Evolutionary conservation across 768 basidiomycete species (phyloP).

Genomic region (Lactifluus rugatus): DNA sequence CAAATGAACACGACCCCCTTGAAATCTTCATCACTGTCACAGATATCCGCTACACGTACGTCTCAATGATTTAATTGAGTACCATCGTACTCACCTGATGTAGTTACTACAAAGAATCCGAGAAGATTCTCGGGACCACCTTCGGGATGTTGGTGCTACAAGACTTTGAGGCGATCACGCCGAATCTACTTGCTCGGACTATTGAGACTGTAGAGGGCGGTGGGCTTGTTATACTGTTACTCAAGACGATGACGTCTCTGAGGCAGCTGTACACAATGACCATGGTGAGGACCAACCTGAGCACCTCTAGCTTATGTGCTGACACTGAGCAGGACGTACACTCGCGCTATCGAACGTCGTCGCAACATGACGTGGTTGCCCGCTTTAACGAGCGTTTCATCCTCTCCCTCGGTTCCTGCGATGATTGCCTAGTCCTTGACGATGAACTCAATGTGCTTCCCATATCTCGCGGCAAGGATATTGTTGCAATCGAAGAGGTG

Average conservation of each 20-base stretch:
- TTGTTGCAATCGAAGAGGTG: conserved; percentile 50
- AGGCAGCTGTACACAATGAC: conserved; percentile 90
- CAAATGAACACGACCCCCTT: conserved; percentile 93
- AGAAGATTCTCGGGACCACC: conserved; percentile 94
- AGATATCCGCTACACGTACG: conserved; percentile 93
- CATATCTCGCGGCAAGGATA: conserved; percentile 91
- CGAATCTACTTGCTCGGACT: conserved; percentile 91
- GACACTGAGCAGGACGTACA: conserved; percentile 74
- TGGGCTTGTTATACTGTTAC: conserved; percentile 73
- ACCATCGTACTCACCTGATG: neutral
- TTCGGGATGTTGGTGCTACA: conserved; percentile 96
- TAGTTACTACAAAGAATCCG: conserved; percentile 91
- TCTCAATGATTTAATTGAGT: conserved; percentile 16
- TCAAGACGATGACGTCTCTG: conserved; percentile 93
- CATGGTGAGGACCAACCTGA: conserved; percentile 33
- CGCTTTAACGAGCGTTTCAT: conserved; percentile 99
- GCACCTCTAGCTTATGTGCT: neutral
- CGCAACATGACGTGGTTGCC: conserved; percentile 81
- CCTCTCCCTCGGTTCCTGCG: conserved; percentile 86
- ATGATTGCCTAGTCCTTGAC: conserved; percentile 89
- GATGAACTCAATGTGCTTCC: conserved; percentile 98
- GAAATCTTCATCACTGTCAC: conserved; percentile 99
- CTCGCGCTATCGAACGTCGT: conserved; percentile 83
- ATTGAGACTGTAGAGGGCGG: conserved; percentile 99
- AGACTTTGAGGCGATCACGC: conserved; percentile 97